Evolutionary conservation across 2,329 filamentous ascomycete genomes (phyloP).

Genomic region (Xylariaceae sp.): DNA sequence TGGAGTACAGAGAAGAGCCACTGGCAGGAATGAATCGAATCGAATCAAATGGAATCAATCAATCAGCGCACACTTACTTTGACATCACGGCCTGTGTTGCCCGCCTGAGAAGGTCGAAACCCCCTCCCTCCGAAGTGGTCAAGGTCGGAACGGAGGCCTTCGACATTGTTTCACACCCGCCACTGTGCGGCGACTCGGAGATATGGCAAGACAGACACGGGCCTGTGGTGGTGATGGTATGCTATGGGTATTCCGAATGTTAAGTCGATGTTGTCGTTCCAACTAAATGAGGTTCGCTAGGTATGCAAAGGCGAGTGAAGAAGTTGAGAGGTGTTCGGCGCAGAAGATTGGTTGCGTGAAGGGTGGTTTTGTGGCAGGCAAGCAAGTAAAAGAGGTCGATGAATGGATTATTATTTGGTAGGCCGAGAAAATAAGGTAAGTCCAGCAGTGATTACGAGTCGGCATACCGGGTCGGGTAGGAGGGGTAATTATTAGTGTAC

Average conservation of each 20-base stretch:
- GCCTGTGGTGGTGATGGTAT: background rate
- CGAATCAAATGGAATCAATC: slow-evolving; percentile 11
- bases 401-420: background rate
- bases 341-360: slow-evolving; percentile 16
- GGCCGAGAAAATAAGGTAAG: background rate
- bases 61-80: slow-evolving; percentile 43
- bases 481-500: slow-evolving; percentile 13
- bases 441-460: slow-evolving; percentile 1
- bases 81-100: slow-evolving; percentile 60
- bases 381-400: background rate
- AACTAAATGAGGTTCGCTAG: slow-evolving; percentile 6
- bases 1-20: slow-evolving; percentile 23
- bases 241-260: background rate
- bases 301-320: slow-evolving; percentile 11
- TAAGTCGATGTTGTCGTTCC: slow-evolving; percentile 3
- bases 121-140: slow-evolving; percentile 47
- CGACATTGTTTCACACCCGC: slow-evolving; percentile 18
- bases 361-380: background rate
- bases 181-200: slow-evolving; percentile 14
- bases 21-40: slow-evolving; percentile 14
- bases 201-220: slow-evolving; percentile 3
- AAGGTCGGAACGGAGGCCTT: slow-evolving; percentile 32
- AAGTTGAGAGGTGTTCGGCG: slow-evolving; percentile 16
- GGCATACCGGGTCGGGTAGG: slow-evolving; percentile 21
- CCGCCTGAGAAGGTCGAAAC: slow-evolving; percentile 52